Percentiles rank a stretch among this genome's conserved stretches.
Conservation (phyloP, 75 land plant species). For the Picea glauca region DNA sequence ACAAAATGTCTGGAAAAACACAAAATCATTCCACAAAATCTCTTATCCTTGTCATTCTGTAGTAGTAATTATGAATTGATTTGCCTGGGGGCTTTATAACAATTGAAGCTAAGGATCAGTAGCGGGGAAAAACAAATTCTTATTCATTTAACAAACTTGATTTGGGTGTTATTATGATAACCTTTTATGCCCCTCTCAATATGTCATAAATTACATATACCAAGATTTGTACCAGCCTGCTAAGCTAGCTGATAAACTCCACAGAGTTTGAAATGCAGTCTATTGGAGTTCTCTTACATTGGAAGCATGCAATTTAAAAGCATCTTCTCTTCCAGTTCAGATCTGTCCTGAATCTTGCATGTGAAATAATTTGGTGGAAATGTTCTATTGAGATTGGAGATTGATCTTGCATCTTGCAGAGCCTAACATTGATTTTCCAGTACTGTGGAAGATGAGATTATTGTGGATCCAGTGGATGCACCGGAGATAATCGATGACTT, state of each 20-base stretch:
- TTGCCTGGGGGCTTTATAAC: background rate
- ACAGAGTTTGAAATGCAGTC: background rate
- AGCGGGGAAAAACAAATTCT: background rate
- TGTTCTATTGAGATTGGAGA: slow-evolving; percentile 2
- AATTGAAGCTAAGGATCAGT: background rate
- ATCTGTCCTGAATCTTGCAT: background rate
- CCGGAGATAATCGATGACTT: slow-evolving; percentile 95
- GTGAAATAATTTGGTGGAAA: slow-evolving; percentile 1
- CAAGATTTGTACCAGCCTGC: background rate
- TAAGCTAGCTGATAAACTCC: background rate
- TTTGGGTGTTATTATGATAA: background rate
- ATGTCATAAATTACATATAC: background rate
- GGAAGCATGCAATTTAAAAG: background rate
- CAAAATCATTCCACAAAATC: background rate
- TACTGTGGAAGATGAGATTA: slow-evolving; percentile 93
- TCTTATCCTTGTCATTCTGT: background rate
- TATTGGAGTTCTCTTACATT: background rate
- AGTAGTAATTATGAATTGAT: background rate
- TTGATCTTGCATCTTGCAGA: slow-evolving; percentile 3
- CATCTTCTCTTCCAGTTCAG: background rate
- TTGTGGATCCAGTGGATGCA: slow-evolving; percentile 81
- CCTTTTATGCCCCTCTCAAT: background rate
- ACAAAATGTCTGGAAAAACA: background rate
- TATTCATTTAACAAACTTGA: background rate
- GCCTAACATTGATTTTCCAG: slow-evolving; percentile 39